Percentiles rank a stretch among this genome's conserved stretches.
phyloP scores from a whole-genome alignment of 2,329 filamentous ascomycete species.

The Penicillium sp. region DNA sequence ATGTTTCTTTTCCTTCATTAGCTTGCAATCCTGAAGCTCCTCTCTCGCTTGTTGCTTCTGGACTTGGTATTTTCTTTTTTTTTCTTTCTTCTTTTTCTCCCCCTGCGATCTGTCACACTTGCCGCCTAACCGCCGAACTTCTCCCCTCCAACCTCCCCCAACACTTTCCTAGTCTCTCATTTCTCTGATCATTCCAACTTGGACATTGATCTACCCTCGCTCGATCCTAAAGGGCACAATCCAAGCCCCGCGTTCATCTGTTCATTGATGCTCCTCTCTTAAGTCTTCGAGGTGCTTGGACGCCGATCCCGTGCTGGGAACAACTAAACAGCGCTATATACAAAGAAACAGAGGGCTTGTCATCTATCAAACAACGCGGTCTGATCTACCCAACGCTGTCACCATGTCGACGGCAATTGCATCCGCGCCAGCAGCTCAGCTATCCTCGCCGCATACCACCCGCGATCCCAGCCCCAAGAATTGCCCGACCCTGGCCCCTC shows the following conservation, averaged over 20 bases:
- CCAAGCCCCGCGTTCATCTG: background rate
- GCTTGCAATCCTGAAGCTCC: background rate
- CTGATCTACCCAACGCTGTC: background rate
- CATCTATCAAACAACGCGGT: background rate
- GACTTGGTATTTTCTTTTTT: background rate
- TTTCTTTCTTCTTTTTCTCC: background rate
- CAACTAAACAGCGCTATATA: background rate
- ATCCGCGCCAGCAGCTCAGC: constrained; percentile 43
- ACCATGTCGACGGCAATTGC: constrained; percentile 52
- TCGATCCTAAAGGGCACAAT: background rate
- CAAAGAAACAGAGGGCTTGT: background rate
- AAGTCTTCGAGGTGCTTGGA: constrained; percentile 3
- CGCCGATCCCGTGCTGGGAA: constrained; percentile 4
- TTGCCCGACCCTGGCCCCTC: constrained; percentile 43
- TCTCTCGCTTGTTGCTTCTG: constrained; percentile 15
- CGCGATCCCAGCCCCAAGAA: constrained; percentile 47
- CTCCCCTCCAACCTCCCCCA: background rate
- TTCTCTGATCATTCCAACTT: background rate
- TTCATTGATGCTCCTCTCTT: constrained; percentile 11
- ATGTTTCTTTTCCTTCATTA: constrained; percentile 6
- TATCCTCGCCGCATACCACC: constrained; percentile 45
- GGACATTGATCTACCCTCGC: background rate
- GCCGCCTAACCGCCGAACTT: constrained; percentile 13
- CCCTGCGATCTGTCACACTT: constrained; percentile 6
- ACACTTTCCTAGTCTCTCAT: background rate